Percentiles rank a stretch among this genome's conserved stretches.
Evolutionary conservation across 768 basidiomycete genomes (phyloP).

Genomic region (Hemileccinum impolitum): DNA sequence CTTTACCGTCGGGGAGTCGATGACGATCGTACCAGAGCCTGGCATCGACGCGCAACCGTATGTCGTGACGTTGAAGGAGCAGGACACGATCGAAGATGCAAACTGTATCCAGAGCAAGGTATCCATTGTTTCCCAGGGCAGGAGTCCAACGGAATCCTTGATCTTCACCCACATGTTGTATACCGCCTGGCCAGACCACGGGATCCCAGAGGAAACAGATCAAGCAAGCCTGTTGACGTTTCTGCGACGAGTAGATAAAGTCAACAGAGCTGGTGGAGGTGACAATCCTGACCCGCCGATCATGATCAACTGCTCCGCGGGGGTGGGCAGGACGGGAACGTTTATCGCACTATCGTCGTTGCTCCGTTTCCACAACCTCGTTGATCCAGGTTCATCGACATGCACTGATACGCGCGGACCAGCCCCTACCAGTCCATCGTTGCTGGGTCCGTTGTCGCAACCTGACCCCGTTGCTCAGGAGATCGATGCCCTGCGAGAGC

Average conservation of each 20-base stretch:
- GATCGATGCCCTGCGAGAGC: slow-evolving; percentile 76
- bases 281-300: slow-evolving; percentile 68
- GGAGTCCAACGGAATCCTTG: slow-evolving; percentile 32
- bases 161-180: slow-evolving; percentile 72
- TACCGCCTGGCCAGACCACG: slow-evolving; percentile 80
- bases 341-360: slow-evolving; percentile 81
- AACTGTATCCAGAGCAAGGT: slow-evolving; percentile 62
- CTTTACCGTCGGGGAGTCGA: slow-evolving; percentile 47
- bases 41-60: slow-evolving; percentile 42
- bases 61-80: slow-evolving; percentile 54
- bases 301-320: slow-evolving; percentile 83
- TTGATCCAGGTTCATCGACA: slow-evolving; percentile 29
- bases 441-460: slow-evolving; percentile 55
- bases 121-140: slow-evolving; percentile 43
- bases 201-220: slow-evolving; percentile 65
- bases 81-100: slow-evolving; percentile 47
- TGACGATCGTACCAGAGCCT: slow-evolving; percentile 44
- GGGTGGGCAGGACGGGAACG: slow-evolving; percentile 82
- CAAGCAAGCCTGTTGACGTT: slow-evolving; percentile 60
- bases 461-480: slow-evolving; percentile 62
- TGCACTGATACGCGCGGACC: slow-evolving; percentile 23
- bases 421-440: slow-evolving; percentile 40
- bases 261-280: slow-evolving; percentile 42
- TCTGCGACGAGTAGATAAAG: slow-evolving; percentile 56
- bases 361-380: slow-evolving; percentile 56